phyloP scores from a whole-genome alignment of 768 basidiomycete genomes.

The Scleroderma citrinum region DNA sequence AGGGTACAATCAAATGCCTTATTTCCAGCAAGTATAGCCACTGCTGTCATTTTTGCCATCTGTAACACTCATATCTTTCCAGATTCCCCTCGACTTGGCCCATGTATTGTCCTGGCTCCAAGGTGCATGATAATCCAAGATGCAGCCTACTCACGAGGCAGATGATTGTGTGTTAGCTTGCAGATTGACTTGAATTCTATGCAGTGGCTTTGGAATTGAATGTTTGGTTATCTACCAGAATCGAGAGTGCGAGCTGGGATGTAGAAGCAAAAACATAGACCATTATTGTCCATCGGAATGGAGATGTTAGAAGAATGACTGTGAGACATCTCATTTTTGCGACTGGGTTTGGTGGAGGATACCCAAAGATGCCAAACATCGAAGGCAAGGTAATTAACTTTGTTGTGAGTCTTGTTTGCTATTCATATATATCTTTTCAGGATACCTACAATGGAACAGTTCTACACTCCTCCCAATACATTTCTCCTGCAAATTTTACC shows the following conservation, averaged over 20 bases:
- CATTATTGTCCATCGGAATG: slow-evolving; percentile 31
- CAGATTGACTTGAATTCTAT: slow-evolving; percentile 60
- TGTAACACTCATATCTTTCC: neutral
- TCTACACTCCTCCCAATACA: slow-evolving; percentile 49
- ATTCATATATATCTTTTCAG: slow-evolving; percentile 13
- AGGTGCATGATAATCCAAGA: slow-evolving; percentile 26
- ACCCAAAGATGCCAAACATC: slow-evolving; percentile 40
- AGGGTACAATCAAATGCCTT: slow-evolving; percentile 53
- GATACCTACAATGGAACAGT: slow-evolving; percentile 47
- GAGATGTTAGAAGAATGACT: slow-evolving; percentile 26
- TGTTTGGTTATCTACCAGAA: slow-evolving; percentile 48
- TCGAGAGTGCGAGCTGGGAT: slow-evolving; percentile 31
- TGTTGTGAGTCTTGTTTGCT: neutral
- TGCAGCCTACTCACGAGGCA: neutral
- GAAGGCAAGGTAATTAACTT: slow-evolving; percentile 33
- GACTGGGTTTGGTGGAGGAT: slow-evolving; percentile 45
- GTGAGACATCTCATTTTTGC: slow-evolving; percentile 53
- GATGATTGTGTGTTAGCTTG: slow-evolving; percentile 34
- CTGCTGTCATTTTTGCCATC: too few species aligned
- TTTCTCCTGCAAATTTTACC: slow-evolving; percentile 36
- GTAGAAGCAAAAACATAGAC: slow-evolving; percentile 35
- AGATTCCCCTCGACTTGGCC: slow-evolving; percentile 55
- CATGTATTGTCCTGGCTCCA: slow-evolving; percentile 42
- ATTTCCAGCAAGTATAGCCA: slow-evolving; percentile 37
- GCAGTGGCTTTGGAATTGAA: slow-evolving; percentile 52